Conservation (phyloP, 495 filamentous ascomycete genomes). For the Hyaloscypha finlandica region DNA sequence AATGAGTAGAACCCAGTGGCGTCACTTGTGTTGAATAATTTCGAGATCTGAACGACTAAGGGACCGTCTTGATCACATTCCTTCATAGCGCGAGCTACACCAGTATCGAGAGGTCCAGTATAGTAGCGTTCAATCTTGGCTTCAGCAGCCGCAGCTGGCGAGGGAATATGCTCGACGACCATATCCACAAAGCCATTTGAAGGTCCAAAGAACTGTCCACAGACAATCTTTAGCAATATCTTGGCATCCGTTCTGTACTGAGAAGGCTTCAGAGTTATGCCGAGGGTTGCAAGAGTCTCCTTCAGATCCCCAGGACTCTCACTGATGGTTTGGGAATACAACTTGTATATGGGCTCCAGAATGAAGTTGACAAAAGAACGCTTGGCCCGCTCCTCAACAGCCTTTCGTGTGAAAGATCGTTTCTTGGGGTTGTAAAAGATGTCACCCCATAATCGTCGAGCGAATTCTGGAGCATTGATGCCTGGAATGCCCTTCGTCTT, state of each 20-base stretch:
- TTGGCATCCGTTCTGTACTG: constrained; percentile 90
- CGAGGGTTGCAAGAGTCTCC: constrained; percentile 73
- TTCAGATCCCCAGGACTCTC: constrained; percentile 87
- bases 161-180: constrained; percentile 88
- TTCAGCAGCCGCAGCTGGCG: constrained; percentile 77
- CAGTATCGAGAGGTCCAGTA: constrained; percentile 90
- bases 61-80: constrained; percentile 88
- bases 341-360: constrained; percentile 94
- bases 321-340: constrained; percentile 94
- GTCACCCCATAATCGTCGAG: constrained; percentile 87
- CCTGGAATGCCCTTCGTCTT: constrained; percentile 46
- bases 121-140: constrained; percentile 82
- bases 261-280: constrained; percentile 85
- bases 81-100: constrained; percentile 76
- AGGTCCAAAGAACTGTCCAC: constrained; percentile 92
- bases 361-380: constrained; percentile 93
- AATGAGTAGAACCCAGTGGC: constrained; percentile 86
- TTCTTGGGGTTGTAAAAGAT: constrained; percentile 92
- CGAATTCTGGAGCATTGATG: constrained; percentile 78
- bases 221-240: constrained; percentile 84
- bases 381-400: constrained; percentile 75
- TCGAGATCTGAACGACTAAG: constrained; percentile 86
- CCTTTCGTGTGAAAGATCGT: constrained; percentile 88
- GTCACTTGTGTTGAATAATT: constrained; percentile 86
- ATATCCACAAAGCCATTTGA: constrained; percentile 94